phyloP scores from a whole-genome alignment of 2,329 filamentous ascomycete species.

The Beauveria rudraprayagi region DNA sequence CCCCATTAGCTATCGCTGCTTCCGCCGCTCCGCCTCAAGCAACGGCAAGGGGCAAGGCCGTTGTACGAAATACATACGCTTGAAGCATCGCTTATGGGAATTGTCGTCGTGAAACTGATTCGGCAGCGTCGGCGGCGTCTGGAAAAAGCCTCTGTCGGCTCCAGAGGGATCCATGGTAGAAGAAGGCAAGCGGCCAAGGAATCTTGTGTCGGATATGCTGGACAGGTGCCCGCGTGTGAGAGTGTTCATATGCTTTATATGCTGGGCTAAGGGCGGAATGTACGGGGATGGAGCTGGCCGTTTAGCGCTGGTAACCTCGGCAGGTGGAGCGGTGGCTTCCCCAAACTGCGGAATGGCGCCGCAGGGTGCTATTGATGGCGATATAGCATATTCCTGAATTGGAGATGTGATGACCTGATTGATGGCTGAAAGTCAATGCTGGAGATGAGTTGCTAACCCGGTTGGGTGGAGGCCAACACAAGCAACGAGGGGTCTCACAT shows the following conservation, averaged over 20 bases:
- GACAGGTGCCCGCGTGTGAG: neutral
- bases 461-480: neutral
- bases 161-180: conserved; percentile 35
- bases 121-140: conserved; percentile 39
- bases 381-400: too few relatives aligned
- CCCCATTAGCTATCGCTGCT: neutral
- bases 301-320: neutral
- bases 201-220: neutral
- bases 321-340: neutral
- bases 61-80: conserved; percentile 29
- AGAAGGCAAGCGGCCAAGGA: neutral
- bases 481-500: neutral
- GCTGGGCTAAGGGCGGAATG: neutral
- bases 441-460: neutral
- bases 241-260: neutral
- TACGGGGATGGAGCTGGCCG: neutral
- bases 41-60: neutral
- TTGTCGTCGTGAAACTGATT: conserved; percentile 52
- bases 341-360: conserved; percentile 1
- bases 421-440: neutral
- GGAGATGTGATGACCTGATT: neutral
- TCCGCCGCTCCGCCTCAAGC: too few relatives aligned
- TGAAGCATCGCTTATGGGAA: conserved; percentile 42
- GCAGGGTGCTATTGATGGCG: neutral
- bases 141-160: conserved; percentile 47